Evolutionary conservation across 768 basidiomycete species (phyloP).

Genomic region (Serendipita vermifera): DNA sequence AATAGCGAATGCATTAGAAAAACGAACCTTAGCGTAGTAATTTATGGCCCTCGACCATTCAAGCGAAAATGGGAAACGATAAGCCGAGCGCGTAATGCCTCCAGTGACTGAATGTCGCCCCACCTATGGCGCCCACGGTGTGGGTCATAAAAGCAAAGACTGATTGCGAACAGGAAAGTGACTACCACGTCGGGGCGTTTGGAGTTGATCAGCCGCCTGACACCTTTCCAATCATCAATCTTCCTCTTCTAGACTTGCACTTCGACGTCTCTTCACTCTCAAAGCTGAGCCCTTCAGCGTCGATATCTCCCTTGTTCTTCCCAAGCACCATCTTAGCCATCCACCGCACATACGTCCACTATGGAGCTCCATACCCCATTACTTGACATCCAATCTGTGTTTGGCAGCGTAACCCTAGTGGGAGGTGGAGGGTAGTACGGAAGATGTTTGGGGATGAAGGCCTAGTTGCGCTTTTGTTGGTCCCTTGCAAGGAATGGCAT

Average conservation of each 20-base stretch:
- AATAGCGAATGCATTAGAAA: too few relatives aligned
- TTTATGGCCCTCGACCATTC: too few relatives aligned
- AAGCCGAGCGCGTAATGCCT: too few relatives aligned
- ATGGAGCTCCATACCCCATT: slow-evolving; percentile 80
- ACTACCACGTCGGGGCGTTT: too few relatives aligned
- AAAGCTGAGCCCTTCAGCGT: slow-evolving; percentile 19
- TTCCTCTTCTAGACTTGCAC: slow-evolving; percentile 25
- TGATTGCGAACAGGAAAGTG: too few relatives aligned
- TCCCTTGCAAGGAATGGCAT: slow-evolving; percentile 18
- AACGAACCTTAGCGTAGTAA: too few relatives aligned
- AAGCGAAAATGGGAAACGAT: too few relatives aligned
- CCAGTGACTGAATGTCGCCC: too few relatives aligned
- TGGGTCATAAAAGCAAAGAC: too few relatives aligned
- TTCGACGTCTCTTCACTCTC: slow-evolving; percentile 17
- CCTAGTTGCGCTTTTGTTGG: not conserved
- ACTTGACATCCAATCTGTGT: slow-evolving; percentile 65
- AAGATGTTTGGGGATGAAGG: slow-evolving; percentile 21
- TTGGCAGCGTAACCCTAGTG: slow-evolving; percentile 79
- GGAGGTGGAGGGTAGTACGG: slow-evolving; percentile 60
- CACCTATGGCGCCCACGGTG: too few relatives aligned
- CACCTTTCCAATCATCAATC: too few relatives aligned
- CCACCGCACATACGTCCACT: slow-evolving; percentile 57
- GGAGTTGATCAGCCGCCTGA: too few relatives aligned
- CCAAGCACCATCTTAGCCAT: slow-evolving; percentile 56
- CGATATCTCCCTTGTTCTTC: slow-evolving; percentile 16